Conservation (phyloP, 331 rosid genomes). For the Saraca asoca region DNA sequence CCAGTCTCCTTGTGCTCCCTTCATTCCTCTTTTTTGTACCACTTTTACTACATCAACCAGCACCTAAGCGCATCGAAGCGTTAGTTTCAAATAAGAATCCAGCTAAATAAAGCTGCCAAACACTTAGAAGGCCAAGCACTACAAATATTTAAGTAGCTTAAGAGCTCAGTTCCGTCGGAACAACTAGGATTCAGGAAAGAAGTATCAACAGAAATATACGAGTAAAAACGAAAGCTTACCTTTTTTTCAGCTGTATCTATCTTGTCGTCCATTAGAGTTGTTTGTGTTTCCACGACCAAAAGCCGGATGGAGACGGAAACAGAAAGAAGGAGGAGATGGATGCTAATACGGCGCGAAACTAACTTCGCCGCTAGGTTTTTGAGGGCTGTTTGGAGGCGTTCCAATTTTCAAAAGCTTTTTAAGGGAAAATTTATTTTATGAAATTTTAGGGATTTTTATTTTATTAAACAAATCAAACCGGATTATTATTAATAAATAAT, state of each 20-base stretch:
- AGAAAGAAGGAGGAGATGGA: not conserved
- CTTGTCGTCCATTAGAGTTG: conserved; percentile 42
- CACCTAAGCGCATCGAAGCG: conserved; percentile 34
- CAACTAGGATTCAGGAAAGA: not conserved
- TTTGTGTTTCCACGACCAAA: not conserved
- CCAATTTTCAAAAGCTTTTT: too few species aligned
- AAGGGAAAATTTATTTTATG: too few species aligned
- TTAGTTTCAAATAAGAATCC: not conserved
- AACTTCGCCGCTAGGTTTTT: too few species aligned
- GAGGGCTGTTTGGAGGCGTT: too few species aligned
- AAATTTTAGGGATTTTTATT: too few species aligned
- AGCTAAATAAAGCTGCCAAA: too few species aligned
- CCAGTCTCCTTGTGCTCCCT: conserved; percentile 62
- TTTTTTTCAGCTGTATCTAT: conserved; percentile 54
- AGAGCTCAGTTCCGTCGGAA: not conserved
- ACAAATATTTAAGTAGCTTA: not conserved
- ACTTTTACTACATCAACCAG: conserved; percentile 58
- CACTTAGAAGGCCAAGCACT: not conserved
- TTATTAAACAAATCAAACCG: not conserved
- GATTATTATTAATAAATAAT: too few species aligned
- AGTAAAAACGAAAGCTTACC: conserved; percentile 20
- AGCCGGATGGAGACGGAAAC: not conserved
- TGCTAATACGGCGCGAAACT: not conserved
- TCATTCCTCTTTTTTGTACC: conserved; percentile 53
- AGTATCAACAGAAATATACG: not conserved